Evolutionary conservation across 306 rosid genomes (phyloP).

Genomic region (Glycine tomentella): DNA sequence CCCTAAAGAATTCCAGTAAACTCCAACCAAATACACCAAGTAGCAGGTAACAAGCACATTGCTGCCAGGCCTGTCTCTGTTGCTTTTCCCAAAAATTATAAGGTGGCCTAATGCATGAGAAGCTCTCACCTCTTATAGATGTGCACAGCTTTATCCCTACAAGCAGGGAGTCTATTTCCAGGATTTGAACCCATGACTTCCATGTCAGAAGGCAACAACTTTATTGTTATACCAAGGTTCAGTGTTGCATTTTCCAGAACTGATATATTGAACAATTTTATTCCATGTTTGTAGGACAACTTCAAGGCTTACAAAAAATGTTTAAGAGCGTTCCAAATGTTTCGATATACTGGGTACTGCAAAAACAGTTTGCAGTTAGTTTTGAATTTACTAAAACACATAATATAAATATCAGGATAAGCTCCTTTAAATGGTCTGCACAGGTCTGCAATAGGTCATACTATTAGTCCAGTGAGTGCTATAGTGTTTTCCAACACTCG

Average conservation of each 20-base stretch:
- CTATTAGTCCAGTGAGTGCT: constrained; percentile 22
- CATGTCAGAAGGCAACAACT: not conserved
- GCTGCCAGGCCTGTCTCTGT: not conserved
- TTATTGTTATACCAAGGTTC: not conserved
- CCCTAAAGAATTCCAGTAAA: not conserved
- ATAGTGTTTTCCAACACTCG: too few relatives aligned
- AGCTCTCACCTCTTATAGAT: not conserved
- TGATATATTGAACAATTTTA: not conserved
- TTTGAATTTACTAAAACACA: too few relatives aligned
- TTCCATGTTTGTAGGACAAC: constrained; percentile 2
- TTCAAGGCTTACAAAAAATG: not conserved
- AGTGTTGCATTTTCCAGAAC: not conserved
- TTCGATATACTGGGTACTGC: not conserved
- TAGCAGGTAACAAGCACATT: not conserved
- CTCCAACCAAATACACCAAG: not conserved
- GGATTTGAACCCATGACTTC: not conserved
- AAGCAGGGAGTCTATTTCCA: not conserved
- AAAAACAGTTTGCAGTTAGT: too few relatives aligned
- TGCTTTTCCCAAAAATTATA: not conserved
- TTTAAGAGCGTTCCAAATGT: too few relatives aligned
- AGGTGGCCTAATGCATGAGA: not conserved
- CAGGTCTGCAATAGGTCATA: not conserved
- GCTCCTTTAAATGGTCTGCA: constrained; percentile 5
- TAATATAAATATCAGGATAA: not conserved
- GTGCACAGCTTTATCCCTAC: not conserved